These are phyloP conservation scores for Aspergillus uvarum DNA, from an alignment of 2,329 filamentous ascomycete species.

Conservation along the genomic window DNA sequence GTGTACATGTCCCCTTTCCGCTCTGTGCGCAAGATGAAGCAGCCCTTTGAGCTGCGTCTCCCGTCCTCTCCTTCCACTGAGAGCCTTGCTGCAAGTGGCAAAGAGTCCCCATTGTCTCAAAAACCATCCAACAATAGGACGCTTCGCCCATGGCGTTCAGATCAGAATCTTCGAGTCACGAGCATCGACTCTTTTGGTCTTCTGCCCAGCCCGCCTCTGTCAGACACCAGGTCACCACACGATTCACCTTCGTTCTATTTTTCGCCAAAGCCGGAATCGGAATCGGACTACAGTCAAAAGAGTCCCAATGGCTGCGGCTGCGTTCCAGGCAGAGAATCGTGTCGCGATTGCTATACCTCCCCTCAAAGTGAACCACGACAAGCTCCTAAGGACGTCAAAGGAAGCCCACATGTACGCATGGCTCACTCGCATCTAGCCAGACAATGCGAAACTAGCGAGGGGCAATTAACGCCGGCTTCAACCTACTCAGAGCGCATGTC, in stretches of 20 bases:
- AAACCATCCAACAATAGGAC: conserved; percentile 24
- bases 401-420: conserved; percentile 33
- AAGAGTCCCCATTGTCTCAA: conserved; percentile 19
- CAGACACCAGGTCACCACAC: conserved; percentile 32
- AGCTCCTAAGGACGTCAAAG: conserved; percentile 14
- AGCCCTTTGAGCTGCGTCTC: conserved; percentile 39
- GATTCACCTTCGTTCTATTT: conserved; percentile 30
- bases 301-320: conserved; percentile 12
- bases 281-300: conserved; percentile 17
- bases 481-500: conserved; percentile 14
- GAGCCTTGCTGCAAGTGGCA: conserved; percentile 20
- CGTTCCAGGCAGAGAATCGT: conserved; percentile 9
- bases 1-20: conserved; percentile 39
- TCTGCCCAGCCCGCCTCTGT: conserved; percentile 39
- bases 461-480: conserved; percentile 12
- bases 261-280: conserved; percentile 21
- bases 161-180: conserved; percentile 34
- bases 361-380: conserved; percentile 12
- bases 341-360: conserved; percentile 20
- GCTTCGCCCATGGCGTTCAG: conserved; percentile 38
- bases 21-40: conserved; percentile 41
- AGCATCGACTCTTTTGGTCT: conserved; percentile 37
- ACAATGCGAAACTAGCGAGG: conserved; percentile 25
- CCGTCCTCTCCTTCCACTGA: conserved; percentile 37
- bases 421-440: conserved; percentile 34